Base-by-base conservation (phyloP, 306 rosid genomes). In the Trifolium fragiferum region DNA sequence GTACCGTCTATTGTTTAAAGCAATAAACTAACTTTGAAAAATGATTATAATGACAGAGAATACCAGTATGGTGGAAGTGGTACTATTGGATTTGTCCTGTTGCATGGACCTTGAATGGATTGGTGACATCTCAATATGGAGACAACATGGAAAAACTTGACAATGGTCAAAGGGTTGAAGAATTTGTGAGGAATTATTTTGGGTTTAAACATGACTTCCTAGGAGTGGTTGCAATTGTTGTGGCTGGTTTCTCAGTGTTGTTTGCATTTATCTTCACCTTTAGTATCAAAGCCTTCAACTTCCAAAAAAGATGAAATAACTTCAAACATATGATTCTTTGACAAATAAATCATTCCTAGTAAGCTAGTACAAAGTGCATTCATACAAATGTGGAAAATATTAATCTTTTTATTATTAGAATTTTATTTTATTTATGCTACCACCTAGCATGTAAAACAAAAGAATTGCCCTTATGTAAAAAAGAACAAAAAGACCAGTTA, bases 21-120 rank as follows among this genome's bases (percentile, higher is more conserved):
- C 40, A 81, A 59, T 10, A 11, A 60, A n/a, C 73, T 75, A 57
- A 75, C 68, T 18, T 40, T 15, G 27, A 51, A 32, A 63, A 33
- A 3, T 8, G 70, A 23, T 50, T 25, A 37, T 2, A 35, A 73
- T 47, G 16, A 40, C 96, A 93, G 97, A 87, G 90, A 73, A 90
- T 93, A 67, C 98, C 97, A n/a, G 76, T 87, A 38, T 90, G 96
- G 96, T 93, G 98, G 93, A 83, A 82, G 73, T 93, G 98, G 98
- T 90, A 86, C 78, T 93, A 78, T 16, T 90, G 93, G 93, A 43
- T 69, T 37, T 93, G 97, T 75, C 93, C 97, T 0, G 88, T 93
- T 61, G 84, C 98, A 37, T 93, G 97, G 97, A 89, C 96, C 37
- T 76, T 89, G 82, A 27, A 93, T 81, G 97, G 96, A 54, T 66